phyloP scores from a whole-genome alignment of 495 filamentous ascomycete genomes.

The Thozetella sp. region DNA sequence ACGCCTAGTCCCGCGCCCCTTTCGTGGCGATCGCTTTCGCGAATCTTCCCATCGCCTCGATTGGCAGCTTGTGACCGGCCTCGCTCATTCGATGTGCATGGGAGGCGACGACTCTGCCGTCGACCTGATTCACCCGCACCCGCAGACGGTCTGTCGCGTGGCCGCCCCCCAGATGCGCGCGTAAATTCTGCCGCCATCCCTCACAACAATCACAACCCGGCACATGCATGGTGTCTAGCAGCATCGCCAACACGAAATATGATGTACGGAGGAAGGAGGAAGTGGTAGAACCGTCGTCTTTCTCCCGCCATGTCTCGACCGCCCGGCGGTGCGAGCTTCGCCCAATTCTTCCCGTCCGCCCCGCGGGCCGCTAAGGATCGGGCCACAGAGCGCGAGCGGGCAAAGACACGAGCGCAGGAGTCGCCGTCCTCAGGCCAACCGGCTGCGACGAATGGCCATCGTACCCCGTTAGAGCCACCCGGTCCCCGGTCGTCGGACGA shows the following conservation, averaged over 20 bases:
- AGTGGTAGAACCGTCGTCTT: slow-evolving; percentile 41
- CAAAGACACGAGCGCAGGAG: slow-evolving; percentile 29
- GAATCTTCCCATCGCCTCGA: neutral
- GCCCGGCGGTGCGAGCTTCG: slow-evolving; percentile 70
- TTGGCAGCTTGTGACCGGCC: neutral
- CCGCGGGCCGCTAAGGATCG: slow-evolving; percentile 61
- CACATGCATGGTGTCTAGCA: slow-evolving; percentile 43
- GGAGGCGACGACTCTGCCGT: neutral
- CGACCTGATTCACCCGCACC: neutral
- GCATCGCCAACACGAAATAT: slow-evolving; percentile 45
- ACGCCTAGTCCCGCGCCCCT: too few relatives aligned
- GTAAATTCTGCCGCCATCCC: slow-evolving; percentile 2
- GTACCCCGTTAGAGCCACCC: slow-evolving; percentile 12
- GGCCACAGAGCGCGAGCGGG: slow-evolving; percentile 54
- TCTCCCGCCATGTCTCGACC: slow-evolving; percentile 74
- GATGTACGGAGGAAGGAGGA: slow-evolving; percentile 54
- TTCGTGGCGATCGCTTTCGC: neutral
- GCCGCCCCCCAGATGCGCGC: slow-evolving; percentile 1
- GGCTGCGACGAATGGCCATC: slow-evolving; percentile 20
- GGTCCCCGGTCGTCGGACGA: slow-evolving; percentile 13
- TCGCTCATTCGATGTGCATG: neutral
- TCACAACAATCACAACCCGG: slow-evolving; percentile 7
- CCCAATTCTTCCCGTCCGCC: slow-evolving; percentile 88
- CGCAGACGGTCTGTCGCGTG: neutral
- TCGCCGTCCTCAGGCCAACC: slow-evolving; percentile 23